A percentile compares a stretch with the other conserved stretches of the same genome.
phyloP scores from a whole-genome alignment of 208 protist genomes.

The Leishmania aethiopica region DNA sequence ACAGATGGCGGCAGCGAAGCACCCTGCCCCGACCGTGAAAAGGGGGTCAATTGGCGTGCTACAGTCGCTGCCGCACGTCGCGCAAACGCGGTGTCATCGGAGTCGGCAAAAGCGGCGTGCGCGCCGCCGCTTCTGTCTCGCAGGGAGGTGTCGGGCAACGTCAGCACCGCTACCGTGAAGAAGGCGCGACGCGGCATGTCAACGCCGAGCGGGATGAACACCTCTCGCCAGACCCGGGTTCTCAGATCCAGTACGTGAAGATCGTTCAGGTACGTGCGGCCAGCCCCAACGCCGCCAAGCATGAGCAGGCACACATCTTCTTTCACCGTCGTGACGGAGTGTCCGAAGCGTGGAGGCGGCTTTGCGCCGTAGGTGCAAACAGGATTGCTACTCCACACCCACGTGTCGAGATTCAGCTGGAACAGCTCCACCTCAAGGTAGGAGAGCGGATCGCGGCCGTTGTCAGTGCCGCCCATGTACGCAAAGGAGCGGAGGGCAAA shows the following conservation, averaged over 20 bases:
- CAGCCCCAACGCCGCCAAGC: conserved; percentile 65
- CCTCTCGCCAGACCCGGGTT: conserved; percentile 78
- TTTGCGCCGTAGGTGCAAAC: conserved; percentile 62
- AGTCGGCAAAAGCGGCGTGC: neutral
- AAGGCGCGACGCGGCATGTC: conserved; percentile 63
- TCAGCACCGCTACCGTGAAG: conserved; percentile 44
- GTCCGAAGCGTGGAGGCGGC: conserved; percentile 69
- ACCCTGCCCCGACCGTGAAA: too few species aligned
- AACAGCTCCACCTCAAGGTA: conserved; percentile 53
- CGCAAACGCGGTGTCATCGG: neutral
- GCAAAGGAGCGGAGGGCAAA: conserved; percentile 35
- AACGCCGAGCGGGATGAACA: conserved; percentile 58
- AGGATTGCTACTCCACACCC: conserved; percentile 24
- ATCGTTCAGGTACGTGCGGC: conserved; percentile 56
- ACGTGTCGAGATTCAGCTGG: conserved; percentile 35
- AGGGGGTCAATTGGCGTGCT: neutral
- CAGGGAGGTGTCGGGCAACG: neutral
- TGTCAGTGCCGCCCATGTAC: conserved; percentile 71
- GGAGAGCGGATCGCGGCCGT: conserved; percentile 57
- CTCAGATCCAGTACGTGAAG: conserved; percentile 60
- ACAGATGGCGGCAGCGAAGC: too few species aligned
- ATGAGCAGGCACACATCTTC: conserved; percentile 47
- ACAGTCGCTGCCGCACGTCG: neutral
- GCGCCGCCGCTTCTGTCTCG: neutral
- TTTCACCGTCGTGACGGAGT: conserved; percentile 46